These are phyloP conservation scores for Saccharum hybrid DNA, from an alignment of 202 grass and related monocot genomes.

Conservation along the genomic window DNA sequence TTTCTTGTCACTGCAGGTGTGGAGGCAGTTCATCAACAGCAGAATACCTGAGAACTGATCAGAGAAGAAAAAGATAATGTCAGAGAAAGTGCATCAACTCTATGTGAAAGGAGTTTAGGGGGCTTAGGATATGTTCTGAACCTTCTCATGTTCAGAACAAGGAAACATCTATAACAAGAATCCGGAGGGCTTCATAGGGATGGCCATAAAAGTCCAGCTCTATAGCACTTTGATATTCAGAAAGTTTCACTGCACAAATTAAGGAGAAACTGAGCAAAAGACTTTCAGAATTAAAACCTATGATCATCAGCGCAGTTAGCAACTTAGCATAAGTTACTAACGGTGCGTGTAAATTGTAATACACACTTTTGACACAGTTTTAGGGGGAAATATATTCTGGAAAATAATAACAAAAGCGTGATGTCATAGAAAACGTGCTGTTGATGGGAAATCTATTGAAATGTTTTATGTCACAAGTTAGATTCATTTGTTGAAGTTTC, in stretches of 20 bases:
- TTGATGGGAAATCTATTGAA: background rate
- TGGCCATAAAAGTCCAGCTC: constrained; percentile 40
- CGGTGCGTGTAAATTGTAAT: background rate
- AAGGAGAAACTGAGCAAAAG: background rate
- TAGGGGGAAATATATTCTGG: too few species aligned
- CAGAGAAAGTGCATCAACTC: background rate
- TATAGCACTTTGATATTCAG: constrained; percentile 18
- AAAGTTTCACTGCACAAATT: constrained; percentile 30
- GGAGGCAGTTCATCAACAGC: constrained; percentile 56
- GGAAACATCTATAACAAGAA: constrained; percentile 50
- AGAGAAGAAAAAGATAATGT: constrained; percentile 6
- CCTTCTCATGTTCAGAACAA: constrained; percentile 59
- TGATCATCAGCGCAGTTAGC: background rate
- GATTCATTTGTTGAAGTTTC: constrained; percentile 3
- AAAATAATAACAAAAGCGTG: background rate
- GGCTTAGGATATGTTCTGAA: background rate
- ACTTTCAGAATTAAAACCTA: background rate
- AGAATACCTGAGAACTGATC: constrained; percentile 57
- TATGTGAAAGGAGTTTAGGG: background rate
- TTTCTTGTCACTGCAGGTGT: constrained; percentile 65
- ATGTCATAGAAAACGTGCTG: background rate
- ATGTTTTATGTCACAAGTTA: background rate
- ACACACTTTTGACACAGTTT: background rate
- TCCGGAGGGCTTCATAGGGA: constrained; percentile 37
- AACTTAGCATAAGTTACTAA: background rate